Percentiles rank a stretch among this genome's conserved stretches.
phyloP scores from a whole-genome alignment of 2,329 filamentous ascomycete species.

The Trichoderma polysporum region DNA sequence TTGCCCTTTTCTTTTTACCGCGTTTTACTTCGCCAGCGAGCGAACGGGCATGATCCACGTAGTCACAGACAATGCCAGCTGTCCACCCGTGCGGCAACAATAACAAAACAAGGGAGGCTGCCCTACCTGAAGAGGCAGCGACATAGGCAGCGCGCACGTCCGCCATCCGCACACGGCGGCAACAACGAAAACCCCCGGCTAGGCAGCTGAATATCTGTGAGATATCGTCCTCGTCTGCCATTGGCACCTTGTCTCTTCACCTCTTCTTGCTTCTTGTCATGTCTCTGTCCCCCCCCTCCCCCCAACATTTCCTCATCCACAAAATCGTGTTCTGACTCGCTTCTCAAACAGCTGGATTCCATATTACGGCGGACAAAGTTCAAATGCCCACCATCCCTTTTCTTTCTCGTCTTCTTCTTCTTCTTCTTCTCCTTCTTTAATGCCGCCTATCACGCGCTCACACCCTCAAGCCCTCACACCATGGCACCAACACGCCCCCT shows the following conservation, averaged over 20 bases:
- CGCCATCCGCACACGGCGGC: not conserved
- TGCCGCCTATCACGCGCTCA: not conserved
- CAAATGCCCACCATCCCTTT: not conserved
- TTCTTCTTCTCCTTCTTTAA: not conserved
- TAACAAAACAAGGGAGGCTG: not conserved
- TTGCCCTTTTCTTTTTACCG: not conserved
- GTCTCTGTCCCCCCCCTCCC: not conserved
- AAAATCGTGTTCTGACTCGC: not conserved
- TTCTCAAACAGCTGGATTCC: not conserved
- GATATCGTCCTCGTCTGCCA: not conserved
- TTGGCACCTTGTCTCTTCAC: not conserved
- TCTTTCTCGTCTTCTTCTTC: not conserved
- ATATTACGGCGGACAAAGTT: not conserved
- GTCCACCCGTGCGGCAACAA: not conserved
- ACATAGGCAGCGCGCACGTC: slow-evolving; percentile 5
- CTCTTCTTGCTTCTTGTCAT: not conserved
- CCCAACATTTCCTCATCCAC: not conserved
- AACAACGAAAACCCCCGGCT: not conserved
- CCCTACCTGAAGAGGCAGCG: slow-evolving; percentile 1
- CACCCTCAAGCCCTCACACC: too few relatives aligned
- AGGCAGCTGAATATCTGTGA: slow-evolving; percentile 4
- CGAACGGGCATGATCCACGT: not conserved
- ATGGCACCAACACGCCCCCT: not conserved
- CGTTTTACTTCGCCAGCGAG: not conserved
- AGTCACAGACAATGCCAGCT: slow-evolving; percentile 4